Evolutionary conservation across 2,329 filamentous ascomycete genomes (phyloP).

Genomic region (Claviceps cyperi): DNA sequence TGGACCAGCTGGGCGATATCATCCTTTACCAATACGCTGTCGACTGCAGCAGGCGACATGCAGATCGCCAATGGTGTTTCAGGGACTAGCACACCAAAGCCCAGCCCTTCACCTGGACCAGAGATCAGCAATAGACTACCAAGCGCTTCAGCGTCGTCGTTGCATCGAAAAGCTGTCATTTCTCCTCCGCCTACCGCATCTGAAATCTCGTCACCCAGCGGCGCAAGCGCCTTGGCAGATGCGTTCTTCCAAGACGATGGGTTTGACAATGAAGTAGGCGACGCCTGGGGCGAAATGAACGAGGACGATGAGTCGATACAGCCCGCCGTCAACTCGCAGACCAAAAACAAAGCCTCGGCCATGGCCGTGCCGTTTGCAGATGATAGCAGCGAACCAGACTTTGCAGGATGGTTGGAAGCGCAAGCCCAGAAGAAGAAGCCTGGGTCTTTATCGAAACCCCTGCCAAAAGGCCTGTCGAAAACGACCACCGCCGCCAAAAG

Average conservation of each 20-base stretch:
- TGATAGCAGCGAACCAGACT: conserved; percentile 64
- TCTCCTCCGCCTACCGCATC: conserved; percentile 34
- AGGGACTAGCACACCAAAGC: conserved; percentile 26
- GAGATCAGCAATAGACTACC: conserved; percentile 20
- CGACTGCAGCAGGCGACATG: conserved; percentile 75
- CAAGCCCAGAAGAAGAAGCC: conserved; percentile 72
- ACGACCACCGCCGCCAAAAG: conserved; percentile 31
- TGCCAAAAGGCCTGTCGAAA: conserved; percentile 77
- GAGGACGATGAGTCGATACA: conserved; percentile 32
- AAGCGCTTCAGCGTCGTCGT: conserved; percentile 39
- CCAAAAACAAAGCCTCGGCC: conserved; percentile 16
- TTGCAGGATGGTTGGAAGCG: conserved; percentile 86
- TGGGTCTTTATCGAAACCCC: conserved; percentile 34
- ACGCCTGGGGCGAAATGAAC: conserved; percentile 64
- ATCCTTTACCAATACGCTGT: conserved; percentile 90
- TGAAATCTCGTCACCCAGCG: conserved; percentile 32
- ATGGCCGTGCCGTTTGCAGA: conserved; percentile 54
- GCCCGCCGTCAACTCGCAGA: conserved; percentile 17
- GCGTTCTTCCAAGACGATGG: conserved; percentile 41
- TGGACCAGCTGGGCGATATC: conserved; percentile 99
- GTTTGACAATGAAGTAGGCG: conserved; percentile 44
- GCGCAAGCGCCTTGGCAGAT: conserved; percentile 27
- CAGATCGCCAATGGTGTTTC: conserved; percentile 36
- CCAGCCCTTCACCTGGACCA: conserved; percentile 25
- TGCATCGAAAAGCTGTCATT: conserved; percentile 45